Evolutionary conservation across 345 rosid genomes (phyloP).

Genomic region (Cochlearia excelsa): DNA sequence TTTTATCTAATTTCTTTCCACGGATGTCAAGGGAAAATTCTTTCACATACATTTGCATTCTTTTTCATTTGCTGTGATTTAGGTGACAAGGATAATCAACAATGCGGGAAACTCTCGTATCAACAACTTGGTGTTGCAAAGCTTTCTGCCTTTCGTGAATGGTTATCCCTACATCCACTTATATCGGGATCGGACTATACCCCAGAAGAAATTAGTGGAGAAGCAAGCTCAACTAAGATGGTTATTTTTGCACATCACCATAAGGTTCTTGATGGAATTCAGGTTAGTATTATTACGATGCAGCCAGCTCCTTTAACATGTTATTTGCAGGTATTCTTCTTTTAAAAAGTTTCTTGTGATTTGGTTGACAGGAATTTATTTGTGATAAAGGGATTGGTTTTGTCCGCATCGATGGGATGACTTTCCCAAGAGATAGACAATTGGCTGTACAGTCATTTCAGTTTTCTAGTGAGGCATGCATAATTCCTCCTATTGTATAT

Average conservation of each 20-base stretch:
- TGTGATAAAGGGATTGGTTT: conserved; percentile 80
- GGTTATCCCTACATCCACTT: conserved; percentile 84
- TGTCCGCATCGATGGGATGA: conserved; percentile 92
- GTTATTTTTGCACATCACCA: conserved; percentile 93
- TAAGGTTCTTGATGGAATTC: conserved; percentile 88
- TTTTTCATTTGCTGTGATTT: conserved; percentile 22
- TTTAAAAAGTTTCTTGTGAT: conserved; percentile 4
- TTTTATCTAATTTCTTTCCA: conserved; percentile 23
- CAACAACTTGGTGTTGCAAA: conserved; percentile 96
- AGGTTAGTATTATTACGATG: conserved; percentile 47
- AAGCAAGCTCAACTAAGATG: conserved; percentile 59
- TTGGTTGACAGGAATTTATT: conserved; percentile 59
- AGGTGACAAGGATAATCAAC: conserved; percentile 42
- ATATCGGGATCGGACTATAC: conserved; percentile 45
- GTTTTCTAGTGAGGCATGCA: conserved; percentile 59
- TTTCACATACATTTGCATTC: conserved; percentile 17
- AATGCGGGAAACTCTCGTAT: conserved; percentile 49
- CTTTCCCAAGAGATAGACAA: conserved; percentile 85
- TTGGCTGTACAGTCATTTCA: conserved; percentile 72
- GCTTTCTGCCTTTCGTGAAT: conserved; percentile 72
- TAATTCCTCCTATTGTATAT: conserved; percentile 19
- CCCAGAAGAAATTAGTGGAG: conserved; percentile 46
- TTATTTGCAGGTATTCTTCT: conserved; percentile 14
- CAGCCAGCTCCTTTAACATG: conserved; percentile 21
- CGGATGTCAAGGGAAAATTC: conserved; percentile 7